Evolutionary conservation across 148 eudicot species (phyloP), one percentile per base, ranked within the genome.

Genomic region (Cornus suecica): DNA sequence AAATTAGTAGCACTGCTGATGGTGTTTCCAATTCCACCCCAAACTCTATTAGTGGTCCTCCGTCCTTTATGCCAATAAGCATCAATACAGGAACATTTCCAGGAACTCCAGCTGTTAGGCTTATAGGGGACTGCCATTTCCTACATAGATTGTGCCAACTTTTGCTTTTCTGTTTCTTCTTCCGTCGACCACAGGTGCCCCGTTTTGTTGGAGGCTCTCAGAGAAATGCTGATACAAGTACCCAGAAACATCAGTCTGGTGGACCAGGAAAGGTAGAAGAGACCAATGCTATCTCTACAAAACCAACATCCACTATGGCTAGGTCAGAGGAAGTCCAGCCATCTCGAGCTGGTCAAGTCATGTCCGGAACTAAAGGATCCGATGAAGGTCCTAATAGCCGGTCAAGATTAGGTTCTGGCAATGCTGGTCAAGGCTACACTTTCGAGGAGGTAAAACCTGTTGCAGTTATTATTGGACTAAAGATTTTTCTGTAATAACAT

Each of bases 381-480:
- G 99, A 94, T 81, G 99, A 95, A 72, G 90, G 87, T 75, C 85
- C 90, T 71, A 82, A 89, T 62, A 81, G 82, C 80, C 80, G 92
- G 75, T 85, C 91, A 42, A 90, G 94, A 65, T 76, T 91, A 66
- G 97, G 99, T 48, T 77, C 91, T 79, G 99, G 99, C n/a, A 95
- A 95, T 88, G 97, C 99, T 85, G 97, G 99, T 83, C 97, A 91
- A 88, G 99, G 99, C 52, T 95, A 95, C 88, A 90, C 99, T 71
- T 95, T 81, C 87, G 99, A 95, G 54, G 97, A 95, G 97, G 99
- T 92, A 82, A 77, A 73, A 66, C 45, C 42, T 60, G 68, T 23
- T 66, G 24, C n/a, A 32, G 3, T 25, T 23, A 20, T 68, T 15
- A 74, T 41, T 27, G 30, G 63, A 66, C 31, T 10, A 7, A 20